Base-by-base conservation (phyloP, 1,139 yeast species). In the Hansenula sp. region DNA sequence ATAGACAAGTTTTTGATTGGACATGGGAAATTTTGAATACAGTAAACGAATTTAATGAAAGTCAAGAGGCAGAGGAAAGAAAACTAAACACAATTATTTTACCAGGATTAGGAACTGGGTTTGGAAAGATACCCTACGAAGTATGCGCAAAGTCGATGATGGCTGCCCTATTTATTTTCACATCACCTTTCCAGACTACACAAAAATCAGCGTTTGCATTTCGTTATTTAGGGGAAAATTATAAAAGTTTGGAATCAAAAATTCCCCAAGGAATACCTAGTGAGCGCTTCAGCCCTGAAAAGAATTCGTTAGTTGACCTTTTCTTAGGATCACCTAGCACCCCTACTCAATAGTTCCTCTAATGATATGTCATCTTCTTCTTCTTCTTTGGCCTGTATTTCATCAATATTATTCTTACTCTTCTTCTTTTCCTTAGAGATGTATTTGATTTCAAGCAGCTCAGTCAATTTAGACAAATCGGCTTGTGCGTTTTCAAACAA, bases 31-130 rank as follows among this genome's bases (percentile, higher is more conserved):
- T 71, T 2, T 50, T 75, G 34, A 48, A 59, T 31, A 52, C 59
- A 2, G 50, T 64, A 19, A 51, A 58, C 11, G 44, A 49, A 27
- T 52, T 56, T 33, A 61, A 48, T 9, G 27, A 31, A 6, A n/a
- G 19, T 16, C 30, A 40, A 13, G 31, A 30, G 5, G 41, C 42
- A 21, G 33, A 47, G 2, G 60, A 62, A 8, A 27, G 33, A 3
- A 55, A 49, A 10, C 57, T 62, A 7, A 61, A 62, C 38, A 60
- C 63, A 0, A 42, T 76, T n/a, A 58, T 76, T 9, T 45, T 76
- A 3, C 72, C 81, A 0, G 81, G 80, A 1, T 48, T 77, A 16
- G 79, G 77, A 5, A 71, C 81, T 1, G 82, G 81, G 1, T 71
- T 65, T 46, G 81, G 77, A 0, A 70, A 68, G 0, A 63, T 76